These are phyloP conservation scores for Rusavskia elegans DNA, from an alignment of 495 filamentous ascomycete genomes.

Conservation along the genomic window DNA sequence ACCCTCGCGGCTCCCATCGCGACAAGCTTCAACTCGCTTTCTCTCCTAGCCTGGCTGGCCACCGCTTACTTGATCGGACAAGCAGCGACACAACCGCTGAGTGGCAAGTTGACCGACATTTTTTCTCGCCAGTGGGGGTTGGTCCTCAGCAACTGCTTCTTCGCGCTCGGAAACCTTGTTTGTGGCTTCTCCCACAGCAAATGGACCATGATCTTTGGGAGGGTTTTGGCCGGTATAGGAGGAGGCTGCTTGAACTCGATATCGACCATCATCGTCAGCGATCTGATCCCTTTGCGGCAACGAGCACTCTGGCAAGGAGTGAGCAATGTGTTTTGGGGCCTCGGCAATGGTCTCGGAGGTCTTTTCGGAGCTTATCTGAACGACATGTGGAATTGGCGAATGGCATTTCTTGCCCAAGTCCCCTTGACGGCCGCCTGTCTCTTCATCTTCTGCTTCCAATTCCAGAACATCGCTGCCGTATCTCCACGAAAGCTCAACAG, in stretches of 20 bases:
- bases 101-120: conserved; percentile 57
- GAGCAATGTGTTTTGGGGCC: conserved; percentile 49
- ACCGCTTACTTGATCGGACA: conserved; percentile 59
- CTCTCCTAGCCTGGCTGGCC: conserved; percentile 57
- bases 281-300: conserved; percentile 52
- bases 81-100: conserved; percentile 53
- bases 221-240: conserved; percentile 55
- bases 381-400: conserved; percentile 44
- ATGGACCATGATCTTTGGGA: conserved; percentile 44
- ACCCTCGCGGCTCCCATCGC: conserved; percentile 56
- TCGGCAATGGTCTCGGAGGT: conserved; percentile 52
- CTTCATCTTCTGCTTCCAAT: conserved; percentile 37
- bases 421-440: conserved; percentile 41
- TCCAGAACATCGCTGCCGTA: conserved; percentile 27
- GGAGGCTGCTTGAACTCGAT: conserved; percentile 59
- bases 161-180: conserved; percentile 49
- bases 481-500: neutral
- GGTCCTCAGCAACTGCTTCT: conserved; percentile 48
- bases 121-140: conserved; percentile 48
- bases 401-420: conserved; percentile 51
- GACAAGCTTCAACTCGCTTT: conserved; percentile 48
- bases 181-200: conserved; percentile 45
- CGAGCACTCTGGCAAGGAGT: conserved; percentile 55
- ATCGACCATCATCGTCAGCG: conserved; percentile 46
- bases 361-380: conserved; percentile 54